Evolutionary conservation across 2,329 filamentous ascomycete genomes (phyloP).

Genomic region (Fusarium sp.): DNA sequence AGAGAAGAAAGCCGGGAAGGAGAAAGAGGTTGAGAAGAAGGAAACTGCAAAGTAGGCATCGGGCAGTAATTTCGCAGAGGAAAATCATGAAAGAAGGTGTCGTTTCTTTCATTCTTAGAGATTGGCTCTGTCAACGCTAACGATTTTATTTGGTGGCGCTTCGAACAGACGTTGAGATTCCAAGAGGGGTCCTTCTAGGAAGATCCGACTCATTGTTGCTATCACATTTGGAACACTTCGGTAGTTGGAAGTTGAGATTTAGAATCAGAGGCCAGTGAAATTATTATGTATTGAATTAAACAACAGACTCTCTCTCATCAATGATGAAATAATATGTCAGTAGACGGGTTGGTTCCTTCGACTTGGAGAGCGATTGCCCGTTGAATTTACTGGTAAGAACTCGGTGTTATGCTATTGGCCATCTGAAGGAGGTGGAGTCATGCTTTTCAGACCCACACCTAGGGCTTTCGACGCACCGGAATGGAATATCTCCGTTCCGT

Average conservation of each 20-base stretch:
- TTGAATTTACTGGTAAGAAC: background rate
- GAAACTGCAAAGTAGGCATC: conserved; percentile 6
- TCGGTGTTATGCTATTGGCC: conserved; percentile 29
- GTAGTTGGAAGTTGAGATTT: background rate
- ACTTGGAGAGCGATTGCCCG: background rate
- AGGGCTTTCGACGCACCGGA: conserved; percentile 24
- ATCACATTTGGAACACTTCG: conserved; percentile 1
- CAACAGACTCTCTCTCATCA: background rate
- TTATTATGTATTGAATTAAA: background rate
- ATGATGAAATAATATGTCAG: background rate
- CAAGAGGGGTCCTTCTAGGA: background rate
- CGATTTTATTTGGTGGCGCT: background rate
- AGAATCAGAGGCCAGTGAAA: background rate
- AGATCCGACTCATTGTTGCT: conserved; percentile 23
- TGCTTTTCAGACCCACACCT: background rate
- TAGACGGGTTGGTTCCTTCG: background rate
- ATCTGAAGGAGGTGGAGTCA: background rate
- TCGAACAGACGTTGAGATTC: conserved; percentile 19
- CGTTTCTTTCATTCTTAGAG: conserved; percentile 7
- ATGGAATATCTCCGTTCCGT: conserved; percentile 44
- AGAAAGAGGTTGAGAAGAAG: conserved; percentile 16
- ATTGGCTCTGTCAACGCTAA: conserved; percentile 22
- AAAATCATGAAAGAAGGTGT: background rate
- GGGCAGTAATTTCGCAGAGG: background rate
- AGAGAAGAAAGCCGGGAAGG: background rate